Evolutionary conservation across 805 yeast genomes (phyloP), one percentile per base, ranked within the genome.

Genomic region (Vanderwaltozyma yarrowii): DNA sequence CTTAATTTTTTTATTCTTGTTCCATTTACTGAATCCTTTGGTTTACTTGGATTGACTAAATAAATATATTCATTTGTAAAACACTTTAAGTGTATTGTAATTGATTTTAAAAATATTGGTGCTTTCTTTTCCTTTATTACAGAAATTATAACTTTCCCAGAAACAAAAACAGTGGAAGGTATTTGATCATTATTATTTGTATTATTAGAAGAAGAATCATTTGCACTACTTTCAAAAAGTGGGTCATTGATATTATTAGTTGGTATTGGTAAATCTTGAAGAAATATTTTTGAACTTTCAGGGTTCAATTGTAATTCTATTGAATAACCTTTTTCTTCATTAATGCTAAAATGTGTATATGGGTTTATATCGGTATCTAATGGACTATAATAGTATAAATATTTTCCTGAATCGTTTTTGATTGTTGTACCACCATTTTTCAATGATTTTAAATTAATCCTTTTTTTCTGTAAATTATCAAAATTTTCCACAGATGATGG

Each of bases 401-500:
- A 41, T 9, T 42, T 37, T 6, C 44, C 46, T 6, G 43, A 21
- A 27, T 47, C 49, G 27, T 46, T 46, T 28, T 38, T 39, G n/a
- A 49, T 38, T 14, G 48, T 46, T 6, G 52, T 49, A n/a, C 52
- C 51, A 21, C 44, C 43, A 26, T 46, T 40, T 39, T 45, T 45
- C 31, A 49, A 33, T 19, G 40, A 35, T 20, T 38, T 43, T 14
- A 49, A 36, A 24, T 42, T 44, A 5, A 48, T 30, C 24, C 36
- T 30, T 32, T 46, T 46, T 31, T 29, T 36, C 3, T 41, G 42
- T 24, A 24, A 24, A 25, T 31, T 20, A n/a, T 18, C 16, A 25
- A 11, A 9, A 25, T 20, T 12, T 32, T 8, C 25, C n/a, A 18
- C 34, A 32, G 6, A 6, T 21, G 10, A 30, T 16, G 15, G 6